Evolutionary conservation across 306 rosid species (phyloP), one percentile per base, ranked within the genome.

Genomic region (Pterocarpus santalinus): DNA sequence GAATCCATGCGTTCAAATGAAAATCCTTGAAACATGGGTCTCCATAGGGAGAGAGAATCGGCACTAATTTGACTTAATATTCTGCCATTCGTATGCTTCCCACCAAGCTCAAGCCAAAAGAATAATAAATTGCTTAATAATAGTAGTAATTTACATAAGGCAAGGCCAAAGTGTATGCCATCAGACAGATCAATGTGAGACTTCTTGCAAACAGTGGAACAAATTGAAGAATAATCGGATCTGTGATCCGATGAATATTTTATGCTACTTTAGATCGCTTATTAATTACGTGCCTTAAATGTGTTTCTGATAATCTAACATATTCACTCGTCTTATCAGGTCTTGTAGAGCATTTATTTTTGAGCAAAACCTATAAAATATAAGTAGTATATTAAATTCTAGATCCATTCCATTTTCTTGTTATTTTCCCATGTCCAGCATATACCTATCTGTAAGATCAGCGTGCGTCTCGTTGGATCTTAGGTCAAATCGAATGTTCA

Each of bases 1-100:
- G n/a, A 17, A 17, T 66, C 35, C 15, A 67, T 0, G 4, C 2
- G 72, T 67, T 64, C 30, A 13, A 14, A 35, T 22, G 13, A 39
- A 64, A 64, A 36, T 64, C 30, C 44, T 35, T 17, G 55, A 41
- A 17, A 68, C 56, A 68, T 68, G 17, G 57, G 73, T 68, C 73
- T 68, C 68, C 8, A 55, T 22, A 67, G 16, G 41, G 30, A 35
- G 5, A 15, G 58, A 12, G 35, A 41, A 14, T 75, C 15, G 13
- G 5, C 76, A 4, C 47, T 52, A 14, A 35, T 72, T 51, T 72
- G 49, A 30, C 34, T 56, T 34, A 28, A 63, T 63, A 46, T 77
- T 77, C 74, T 34, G 14, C 28, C 14, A 78, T 67, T 56, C 11
- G 28, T 67, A 39, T 38, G 35, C 39, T 55, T 66, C n/a, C 39